Conservation (phyloP, 1,284 basidiomycete species). For the Sporisorium scitamineum region DNA sequence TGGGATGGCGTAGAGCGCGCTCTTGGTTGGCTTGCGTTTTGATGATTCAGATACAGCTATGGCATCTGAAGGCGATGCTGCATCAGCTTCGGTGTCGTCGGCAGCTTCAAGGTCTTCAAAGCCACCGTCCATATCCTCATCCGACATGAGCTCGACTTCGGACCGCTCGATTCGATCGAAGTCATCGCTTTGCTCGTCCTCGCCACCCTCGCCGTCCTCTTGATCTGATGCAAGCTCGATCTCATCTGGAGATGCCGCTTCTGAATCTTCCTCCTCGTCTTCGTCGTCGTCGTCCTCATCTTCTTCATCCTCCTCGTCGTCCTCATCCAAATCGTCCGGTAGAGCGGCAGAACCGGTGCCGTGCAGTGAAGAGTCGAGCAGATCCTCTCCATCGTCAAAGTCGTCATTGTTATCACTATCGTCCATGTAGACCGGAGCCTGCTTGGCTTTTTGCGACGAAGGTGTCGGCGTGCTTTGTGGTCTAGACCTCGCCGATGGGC, state of each 20-base stretch:
- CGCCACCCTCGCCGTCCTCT: slow-evolving; percentile 16
- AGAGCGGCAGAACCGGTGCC: slow-evolving; percentile 48
- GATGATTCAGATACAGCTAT: slow-evolving; percentile 11
- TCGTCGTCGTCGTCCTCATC: slow-evolving; percentile 53
- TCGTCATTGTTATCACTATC: slow-evolving; percentile 61
- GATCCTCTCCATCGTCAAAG: slow-evolving; percentile 61
- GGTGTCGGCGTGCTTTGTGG: slow-evolving; percentile 13
- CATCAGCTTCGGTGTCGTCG: slow-evolving; percentile 36
- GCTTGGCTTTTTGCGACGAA: slow-evolving; percentile 13
- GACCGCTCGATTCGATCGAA: slow-evolving; percentile 42
- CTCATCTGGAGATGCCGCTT: slow-evolving; percentile 27
- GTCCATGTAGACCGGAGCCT: slow-evolving; percentile 17
- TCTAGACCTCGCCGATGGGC: slow-evolving; percentile 20
- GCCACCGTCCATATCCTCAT: slow-evolving; percentile 67
- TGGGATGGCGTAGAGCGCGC: slow-evolving; percentile 71
- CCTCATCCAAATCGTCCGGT: slow-evolving; percentile 48
- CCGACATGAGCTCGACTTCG: slow-evolving; percentile 55
- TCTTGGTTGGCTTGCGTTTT: slow-evolving; percentile 52
- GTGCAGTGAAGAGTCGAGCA: slow-evolving; percentile 44
- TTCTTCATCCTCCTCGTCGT: slow-evolving; percentile 54
- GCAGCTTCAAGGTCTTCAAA: slow-evolving; percentile 63
- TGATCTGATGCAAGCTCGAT: slow-evolving; percentile 47
- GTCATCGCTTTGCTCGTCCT: slow-evolving; percentile 47
- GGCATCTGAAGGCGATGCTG: not conserved
- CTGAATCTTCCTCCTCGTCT: slow-evolving; percentile 22